Conservation (phyloP, 768 basidiomycete species). For the Mycena indigotica region DNA sequence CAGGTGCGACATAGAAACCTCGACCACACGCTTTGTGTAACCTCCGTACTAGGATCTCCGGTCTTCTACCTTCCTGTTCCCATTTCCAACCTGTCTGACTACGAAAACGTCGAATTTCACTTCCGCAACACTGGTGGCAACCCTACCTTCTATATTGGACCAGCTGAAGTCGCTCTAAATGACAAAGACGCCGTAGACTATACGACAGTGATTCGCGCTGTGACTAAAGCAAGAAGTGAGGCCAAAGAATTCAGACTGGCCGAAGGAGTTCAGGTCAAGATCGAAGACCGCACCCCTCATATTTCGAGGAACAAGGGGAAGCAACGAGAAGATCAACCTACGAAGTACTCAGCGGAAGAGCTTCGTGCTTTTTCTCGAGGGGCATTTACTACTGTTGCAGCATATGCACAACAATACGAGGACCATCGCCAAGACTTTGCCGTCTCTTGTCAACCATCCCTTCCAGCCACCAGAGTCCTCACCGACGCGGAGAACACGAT, state of each 20-base stretch:
- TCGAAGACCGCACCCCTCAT: not conserved
- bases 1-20: not conserved
- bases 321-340: too few relatives aligned
- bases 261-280: not conserved
- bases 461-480: not conserved
- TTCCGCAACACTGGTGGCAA: conserved; percentile 15
- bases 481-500: not conserved
- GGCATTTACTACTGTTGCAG: not conserved
- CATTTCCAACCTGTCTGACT: conserved; percentile 1
- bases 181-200: conserved; percentile 3
- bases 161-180: conserved; percentile 13
- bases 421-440: conserved; percentile 1
- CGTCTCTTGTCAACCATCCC: not conserved
- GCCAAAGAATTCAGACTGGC: not conserved
- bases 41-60: conserved; percentile 9
- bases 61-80: conserved; percentile 19
- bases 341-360: conserved; percentile 1
- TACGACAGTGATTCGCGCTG: conserved; percentile 2
- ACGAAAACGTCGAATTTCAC: not conserved
- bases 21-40: not conserved
- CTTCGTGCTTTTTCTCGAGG: not conserved
- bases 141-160: conserved; percentile 20
- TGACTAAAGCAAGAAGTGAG: not conserved
- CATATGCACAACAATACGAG: not conserved
- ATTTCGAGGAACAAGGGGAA: not conserved